Evolutionary conservation across 2,329 filamentous ascomycete species (phyloP).

Genomic region (Phoma sp.): DNA sequence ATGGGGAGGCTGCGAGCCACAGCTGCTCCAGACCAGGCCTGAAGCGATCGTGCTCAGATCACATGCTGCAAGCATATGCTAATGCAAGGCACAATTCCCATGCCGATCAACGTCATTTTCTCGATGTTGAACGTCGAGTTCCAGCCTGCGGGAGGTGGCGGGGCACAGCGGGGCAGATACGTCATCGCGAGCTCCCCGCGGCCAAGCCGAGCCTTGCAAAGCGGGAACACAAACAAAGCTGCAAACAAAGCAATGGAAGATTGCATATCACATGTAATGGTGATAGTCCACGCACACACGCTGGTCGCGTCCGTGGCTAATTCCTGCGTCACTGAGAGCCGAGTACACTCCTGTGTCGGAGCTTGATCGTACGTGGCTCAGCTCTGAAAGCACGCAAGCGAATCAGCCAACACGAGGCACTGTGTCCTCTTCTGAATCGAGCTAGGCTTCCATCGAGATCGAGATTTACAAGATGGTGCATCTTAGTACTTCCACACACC

Average conservation of each 20-base stretch:
- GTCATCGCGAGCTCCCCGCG: conserved; percentile 15
- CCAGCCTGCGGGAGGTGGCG: conserved; percentile 12
- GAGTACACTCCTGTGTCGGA: background rate
- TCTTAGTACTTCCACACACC: background rate
- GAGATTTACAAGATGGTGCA: conserved; percentile 5
- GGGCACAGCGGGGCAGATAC: conserved; percentile 12
- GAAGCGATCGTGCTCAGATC: conserved; percentile 14
- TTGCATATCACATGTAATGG: background rate
- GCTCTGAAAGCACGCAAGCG: conserved; percentile 9
- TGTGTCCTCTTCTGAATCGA: conserved; percentile 10
- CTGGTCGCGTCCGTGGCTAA: background rate
- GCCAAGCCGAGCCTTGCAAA: conserved; percentile 6
- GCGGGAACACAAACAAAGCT: conserved; percentile 8
- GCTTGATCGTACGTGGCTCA: conserved; percentile 11
- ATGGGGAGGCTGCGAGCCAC: conserved; percentile 12
- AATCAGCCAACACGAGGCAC: conserved; percentile 13
- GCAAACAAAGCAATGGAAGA: conserved; percentile 7
- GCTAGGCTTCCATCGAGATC: conserved; percentile 17
- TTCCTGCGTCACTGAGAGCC: background rate
- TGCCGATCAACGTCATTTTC: conserved; percentile 19
- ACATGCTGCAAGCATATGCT: conserved; percentile 18
- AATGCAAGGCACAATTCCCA: conserved; percentile 20
- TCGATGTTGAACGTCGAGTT: conserved; percentile 14
- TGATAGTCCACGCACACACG: background rate
- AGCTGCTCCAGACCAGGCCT: conserved; percentile 15